Evolutionary conservation across 768 basidiomycete species (phyloP).

Genomic region (Leccinum rimulosum): DNA sequence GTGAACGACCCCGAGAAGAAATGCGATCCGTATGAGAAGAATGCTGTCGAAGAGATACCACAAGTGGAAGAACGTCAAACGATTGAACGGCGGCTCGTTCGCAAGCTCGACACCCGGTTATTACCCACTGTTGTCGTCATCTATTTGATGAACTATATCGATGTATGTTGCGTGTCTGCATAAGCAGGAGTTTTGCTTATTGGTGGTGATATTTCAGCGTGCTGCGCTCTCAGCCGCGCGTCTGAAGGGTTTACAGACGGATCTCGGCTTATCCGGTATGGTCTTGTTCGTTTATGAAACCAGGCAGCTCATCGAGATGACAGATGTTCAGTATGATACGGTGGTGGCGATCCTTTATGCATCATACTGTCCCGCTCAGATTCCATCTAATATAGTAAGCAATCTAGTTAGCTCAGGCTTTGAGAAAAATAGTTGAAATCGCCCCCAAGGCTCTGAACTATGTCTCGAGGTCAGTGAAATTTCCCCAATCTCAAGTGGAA

Average conservation of each 20-base stretch:
- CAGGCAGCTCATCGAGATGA: not conserved
- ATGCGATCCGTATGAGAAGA: constrained; percentile 4
- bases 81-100: constrained; percentile 39
- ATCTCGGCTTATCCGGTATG: constrained; percentile 44
- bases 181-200: not conserved
- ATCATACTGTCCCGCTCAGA: constrained; percentile 64
- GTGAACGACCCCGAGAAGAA: constrained; percentile 13
- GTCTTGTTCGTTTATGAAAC: not conserved
- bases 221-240: constrained; percentile 50
- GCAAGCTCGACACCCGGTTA: constrained; percentile 54
- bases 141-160: constrained; percentile 68
- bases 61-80: constrained; percentile 7
- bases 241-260: constrained; percentile 49
- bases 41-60: not conserved
- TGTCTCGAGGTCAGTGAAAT: constrained; percentile 41
- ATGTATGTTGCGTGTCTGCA: constrained; percentile 37
- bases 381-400: constrained; percentile 18
- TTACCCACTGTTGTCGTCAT: constrained; percentile 58
- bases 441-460: constrained; percentile 37
- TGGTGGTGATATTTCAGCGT: constrained; percentile 32
- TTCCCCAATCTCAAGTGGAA: not conserved
- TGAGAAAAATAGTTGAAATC: not conserved
- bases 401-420: not conserved
- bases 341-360: constrained; percentile 56
- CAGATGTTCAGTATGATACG: constrained; percentile 55